Percentiles rank a stretch among this genome's conserved stretches.
These are phyloP conservation scores for Monosporascus cannonballus DNA, from an alignment of 2,329 filamentous ascomycete species.

Conservation along the genomic window DNA sequence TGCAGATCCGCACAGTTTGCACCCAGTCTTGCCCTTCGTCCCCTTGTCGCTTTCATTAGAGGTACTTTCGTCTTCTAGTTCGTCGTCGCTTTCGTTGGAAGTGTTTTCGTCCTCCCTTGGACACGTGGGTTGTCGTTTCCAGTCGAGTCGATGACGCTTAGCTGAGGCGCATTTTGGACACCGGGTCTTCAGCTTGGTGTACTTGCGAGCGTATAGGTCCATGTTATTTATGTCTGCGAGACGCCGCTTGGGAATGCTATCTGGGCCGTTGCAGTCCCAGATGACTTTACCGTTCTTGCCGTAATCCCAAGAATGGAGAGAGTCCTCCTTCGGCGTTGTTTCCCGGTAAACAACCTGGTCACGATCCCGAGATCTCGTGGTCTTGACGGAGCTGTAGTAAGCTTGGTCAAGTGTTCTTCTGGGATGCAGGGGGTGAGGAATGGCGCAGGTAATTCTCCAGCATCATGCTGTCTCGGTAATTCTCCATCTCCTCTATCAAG, in stretches of 20 bases:
- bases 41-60: too few species aligned
- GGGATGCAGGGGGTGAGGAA: conserved; percentile 32
- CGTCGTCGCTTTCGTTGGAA: conserved; percentile 3
- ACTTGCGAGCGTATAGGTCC: too few species aligned
- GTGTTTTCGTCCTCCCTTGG: background rate
- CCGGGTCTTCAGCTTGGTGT: too few species aligned
- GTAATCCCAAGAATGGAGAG: conserved; percentile 16
- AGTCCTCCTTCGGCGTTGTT: conserved; percentile 19
- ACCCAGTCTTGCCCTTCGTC: background rate
- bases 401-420: conserved; percentile 41
- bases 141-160: too few species aligned
- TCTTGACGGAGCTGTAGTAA: conserved; percentile 34
- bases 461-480: conserved; percentile 6
- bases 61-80: too few species aligned
- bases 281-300: too few species aligned
- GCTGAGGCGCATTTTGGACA: too few species aligned
- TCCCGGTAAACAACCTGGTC: conserved; percentile 37
- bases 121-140: too few species aligned
- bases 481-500: conserved; percentile 6
- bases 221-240: too few species aligned
- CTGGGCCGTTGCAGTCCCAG: too few species aligned
- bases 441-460: conserved; percentile 9
- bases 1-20: too few species aligned
- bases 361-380: conserved; percentile 30
- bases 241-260: too few species aligned